phyloP scores from a whole-genome alignment of 1,284 basidiomycete genomes.

The Ustilago loliicola region DNA sequence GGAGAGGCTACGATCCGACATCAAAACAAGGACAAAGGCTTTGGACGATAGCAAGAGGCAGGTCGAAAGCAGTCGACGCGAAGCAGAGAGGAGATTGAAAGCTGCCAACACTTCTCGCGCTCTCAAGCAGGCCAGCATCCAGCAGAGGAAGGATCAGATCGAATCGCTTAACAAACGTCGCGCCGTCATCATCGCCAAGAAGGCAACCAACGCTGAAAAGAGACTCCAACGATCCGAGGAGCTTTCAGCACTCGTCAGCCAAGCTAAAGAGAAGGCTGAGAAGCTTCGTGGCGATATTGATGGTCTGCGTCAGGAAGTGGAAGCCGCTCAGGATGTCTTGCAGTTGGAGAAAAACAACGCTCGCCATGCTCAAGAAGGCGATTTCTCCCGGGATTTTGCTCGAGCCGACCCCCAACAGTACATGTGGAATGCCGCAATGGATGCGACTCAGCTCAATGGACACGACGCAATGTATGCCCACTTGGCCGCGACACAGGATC shows the following conservation, averaged over 20 bases:
- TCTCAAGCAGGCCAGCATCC: slow-evolving; percentile 46
- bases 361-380: slow-evolving; percentile 20
- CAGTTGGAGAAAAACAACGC: slow-evolving; percentile 34
- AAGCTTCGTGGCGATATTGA: slow-evolving; percentile 26
- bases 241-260: slow-evolving; percentile 15
- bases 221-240: slow-evolving; percentile 38
- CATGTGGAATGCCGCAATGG: slow-evolving; percentile 25
- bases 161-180: slow-evolving; percentile 75
- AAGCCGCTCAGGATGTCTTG: slow-evolving; percentile 30
- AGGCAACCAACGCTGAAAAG: slow-evolving; percentile 56
- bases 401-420: slow-evolving; percentile 14
- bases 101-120: slow-evolving; percentile 77
- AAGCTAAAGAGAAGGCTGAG: slow-evolving; percentile 26
- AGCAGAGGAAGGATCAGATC: slow-evolving; percentile 79
- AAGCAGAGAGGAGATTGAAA: slow-evolving; percentile 88
- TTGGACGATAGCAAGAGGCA: slow-evolving; percentile 88
- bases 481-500: slow-evolving; percentile 38
- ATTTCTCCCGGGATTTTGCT: slow-evolving; percentile 12
- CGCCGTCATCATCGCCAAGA: slow-evolving; percentile 53
- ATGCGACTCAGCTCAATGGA: slow-evolving; percentile 9
- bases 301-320: slow-evolving; percentile 19
- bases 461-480: slow-evolving; percentile 40
- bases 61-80: slow-evolving; percentile 82
- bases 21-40: slow-evolving; percentile 83
- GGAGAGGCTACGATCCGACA: slow-evolving; percentile 81